Evolutionary conservation across 352 stramenopile genomes (phyloP), one percentile per base, ranked within the genome.

Genomic region (Globisporangium paroecandrum): DNA sequence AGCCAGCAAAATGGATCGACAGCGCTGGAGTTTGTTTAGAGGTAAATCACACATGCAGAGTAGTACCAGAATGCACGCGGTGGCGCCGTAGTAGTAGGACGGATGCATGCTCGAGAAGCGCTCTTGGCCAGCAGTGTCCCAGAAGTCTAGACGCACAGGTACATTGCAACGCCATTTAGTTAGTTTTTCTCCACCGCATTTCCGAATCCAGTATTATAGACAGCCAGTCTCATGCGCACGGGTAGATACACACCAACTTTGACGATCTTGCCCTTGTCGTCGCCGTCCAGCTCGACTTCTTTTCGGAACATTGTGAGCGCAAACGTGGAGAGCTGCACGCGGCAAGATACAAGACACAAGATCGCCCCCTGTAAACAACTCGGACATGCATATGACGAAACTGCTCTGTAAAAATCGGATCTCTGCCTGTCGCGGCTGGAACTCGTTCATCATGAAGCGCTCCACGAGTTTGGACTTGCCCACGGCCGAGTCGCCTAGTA

Each of bases 381-480:
- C 12, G 12, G 3, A 58, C 12, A n/a, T n/a, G 6, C 24, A 22
- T 18, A 15, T 15, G 9, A n/a, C 43, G 4, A 18, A 15, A 46
- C 38, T 13, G 12, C 38, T 20, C 12, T 46, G 38, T 20, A 20
- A 20, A 15, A 20, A 18, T 32, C 0, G 13, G 38, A 46, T 18
- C 13, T 15, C 12, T 46, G 91, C 83, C 76, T 94, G 89, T 24
- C 92, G 81, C 13, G 94, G 93, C 75, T 98, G 92, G 68, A 98
- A 99, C 68, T 99, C 93, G 78, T 98, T 95, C 83, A 98, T 97
- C 68, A 99, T 91, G 73, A 96, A 99, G 53, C 94, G 82, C 71
- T 98, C 96, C 43, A 98, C 90, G 29, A 99, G 81, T 77, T 99
- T 99, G 43, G 87, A 97, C 78, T 99, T 99, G 54, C 96, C 96